Conservation (phyloP, 495 filamentous ascomycete species). For the Podospora fimiseda region DNA sequence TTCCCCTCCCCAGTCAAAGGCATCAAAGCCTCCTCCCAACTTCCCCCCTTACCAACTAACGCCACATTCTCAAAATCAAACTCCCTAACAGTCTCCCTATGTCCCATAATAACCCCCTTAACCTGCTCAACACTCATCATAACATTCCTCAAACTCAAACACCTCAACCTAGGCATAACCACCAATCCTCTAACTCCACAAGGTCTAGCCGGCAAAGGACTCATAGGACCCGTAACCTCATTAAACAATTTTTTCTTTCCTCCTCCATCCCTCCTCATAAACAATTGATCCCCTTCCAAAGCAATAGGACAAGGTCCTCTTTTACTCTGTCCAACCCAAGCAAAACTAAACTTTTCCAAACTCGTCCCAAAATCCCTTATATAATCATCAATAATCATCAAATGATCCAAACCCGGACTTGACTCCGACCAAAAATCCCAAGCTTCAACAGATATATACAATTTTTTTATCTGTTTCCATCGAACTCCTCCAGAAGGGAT, state of each 20-base stretch:
- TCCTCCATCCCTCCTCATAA: slow-evolving; percentile 46
- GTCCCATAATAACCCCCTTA: slow-evolving; percentile 50
- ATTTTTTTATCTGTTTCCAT: slow-evolving; percentile 66
- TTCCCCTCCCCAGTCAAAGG: slow-evolving; percentile 46
- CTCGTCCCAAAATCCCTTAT: slow-evolving; percentile 55
- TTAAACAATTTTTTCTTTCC: slow-evolving; percentile 45
- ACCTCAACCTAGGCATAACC: slow-evolving; percentile 51
- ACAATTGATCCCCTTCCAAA: slow-evolving; percentile 55
- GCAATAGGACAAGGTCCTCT: slow-evolving; percentile 62
- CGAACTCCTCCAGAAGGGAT: slow-evolving; percentile 54
- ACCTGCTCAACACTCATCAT: slow-evolving; percentile 63
- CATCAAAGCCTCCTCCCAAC: slow-evolving; percentile 69
- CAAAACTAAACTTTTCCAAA: slow-evolving; percentile 59
- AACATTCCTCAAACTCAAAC: slow-evolving; percentile 61
- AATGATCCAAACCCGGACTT: slow-evolving; percentile 55
- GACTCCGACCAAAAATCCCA: slow-evolving; percentile 52
- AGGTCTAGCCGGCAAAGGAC: slow-evolving; percentile 40
- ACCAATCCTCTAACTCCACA: slow-evolving; percentile 42
- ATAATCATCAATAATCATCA: slow-evolving; percentile 69
- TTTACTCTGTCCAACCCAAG: slow-evolving; percentile 62
- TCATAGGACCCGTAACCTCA: slow-evolving; percentile 50
- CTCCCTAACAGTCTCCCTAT: slow-evolving; percentile 57
- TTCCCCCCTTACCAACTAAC: slow-evolving; percentile 53
- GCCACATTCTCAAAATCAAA: slow-evolving; percentile 66
- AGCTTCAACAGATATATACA: slow-evolving; percentile 61